Evolutionary conservation across 176 grass and related monocot species (phyloP), one percentile per base, ranked within the genome.

Genomic region (Melocanna baccifera): DNA sequence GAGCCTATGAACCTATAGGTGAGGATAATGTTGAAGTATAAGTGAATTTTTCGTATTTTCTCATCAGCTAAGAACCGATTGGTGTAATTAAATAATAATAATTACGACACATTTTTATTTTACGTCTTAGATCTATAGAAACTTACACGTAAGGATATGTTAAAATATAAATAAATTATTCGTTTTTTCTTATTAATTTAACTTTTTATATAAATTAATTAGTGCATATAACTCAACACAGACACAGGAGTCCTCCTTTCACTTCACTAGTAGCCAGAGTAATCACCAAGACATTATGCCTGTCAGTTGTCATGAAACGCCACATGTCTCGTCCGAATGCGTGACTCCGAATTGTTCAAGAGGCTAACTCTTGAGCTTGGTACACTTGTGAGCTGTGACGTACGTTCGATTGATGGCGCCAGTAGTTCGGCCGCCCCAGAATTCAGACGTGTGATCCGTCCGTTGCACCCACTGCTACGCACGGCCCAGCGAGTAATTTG

Each of bases 131-230:
- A 0, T 36, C 4, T 36, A 36, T 36, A 36, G 4, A 36, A 36
- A 0, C 2, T 4, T 5, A 36, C 0, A 36, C 4, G 4, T 4
- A 4, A 36, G 2, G 4, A 36, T 4, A 0, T 36, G 4, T 36
- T 36, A 4, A 36, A 36, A 0, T 34, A 34, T 34, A 34, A 34
- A 4, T 36, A 0, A 36, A 36, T 36, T 36, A 36, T 36, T 0
- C 4, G 1, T 36, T 0, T 36, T 36, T 36, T 32, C 32, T 36
- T 36, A 36, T 2, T 0, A 34, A 4, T 4, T 36, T 36, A 36
- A 36, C 4, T 36, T 36, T 36, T 5, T 36, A 0, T 36, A 5
- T 36, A 4, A 36, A 5, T 36, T 36, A 0, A 4, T 36, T 34
- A 3, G 32, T 34, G 4, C 0, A 34, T 2, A 34, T 4, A 36